phyloP scores from a whole-genome alignment of 2,329 filamentous ascomycete species.

The Neofusicoccum sp. region DNA sequence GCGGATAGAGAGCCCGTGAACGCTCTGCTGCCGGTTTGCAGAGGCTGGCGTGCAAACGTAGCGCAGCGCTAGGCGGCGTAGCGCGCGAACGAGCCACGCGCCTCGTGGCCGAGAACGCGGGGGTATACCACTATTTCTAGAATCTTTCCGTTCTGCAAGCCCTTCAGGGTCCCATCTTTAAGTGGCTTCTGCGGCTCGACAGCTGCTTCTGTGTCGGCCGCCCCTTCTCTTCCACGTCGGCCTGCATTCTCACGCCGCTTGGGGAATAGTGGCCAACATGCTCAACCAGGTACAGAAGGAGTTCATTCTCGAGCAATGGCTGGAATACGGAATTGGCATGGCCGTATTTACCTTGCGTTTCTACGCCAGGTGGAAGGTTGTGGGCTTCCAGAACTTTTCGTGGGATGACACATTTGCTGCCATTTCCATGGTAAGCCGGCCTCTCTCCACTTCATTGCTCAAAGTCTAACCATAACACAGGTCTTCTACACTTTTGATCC shows the following conservation, averaged over 20 bases:
- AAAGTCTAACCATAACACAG: background rate
- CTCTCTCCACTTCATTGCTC: no score
- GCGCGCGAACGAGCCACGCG: background rate
- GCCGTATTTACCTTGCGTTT: slow-evolving; percentile 40
- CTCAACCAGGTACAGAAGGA: background rate
- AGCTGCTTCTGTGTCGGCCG: no score
- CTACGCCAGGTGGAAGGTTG: slow-evolving; percentile 39
- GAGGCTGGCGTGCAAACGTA: background rate
- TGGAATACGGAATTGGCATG: slow-evolving; percentile 43
- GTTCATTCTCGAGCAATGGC: slow-evolving; percentile 30
- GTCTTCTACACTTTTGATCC: background rate
- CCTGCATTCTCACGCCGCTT: background rate
- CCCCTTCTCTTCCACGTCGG: background rate
- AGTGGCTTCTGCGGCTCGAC: background rate
- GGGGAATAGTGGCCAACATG: background rate
- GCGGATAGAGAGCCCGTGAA: no score
- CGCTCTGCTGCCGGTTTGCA: no score
- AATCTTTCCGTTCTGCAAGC: background rate
- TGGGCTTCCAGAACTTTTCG: slow-evolving; percentile 33
- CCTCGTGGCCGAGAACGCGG: background rate
- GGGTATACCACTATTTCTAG: background rate
- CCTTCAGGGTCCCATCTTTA: background rate
- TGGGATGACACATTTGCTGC: slow-evolving; percentile 47
- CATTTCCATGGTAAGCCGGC: slow-evolving; percentile 23
- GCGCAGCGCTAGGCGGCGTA: background rate